These are phyloP conservation scores for Fusarium torreyae DNA, from an alignment of 2,329 filamentous ascomycete genomes.

Conservation along the genomic window DNA sequence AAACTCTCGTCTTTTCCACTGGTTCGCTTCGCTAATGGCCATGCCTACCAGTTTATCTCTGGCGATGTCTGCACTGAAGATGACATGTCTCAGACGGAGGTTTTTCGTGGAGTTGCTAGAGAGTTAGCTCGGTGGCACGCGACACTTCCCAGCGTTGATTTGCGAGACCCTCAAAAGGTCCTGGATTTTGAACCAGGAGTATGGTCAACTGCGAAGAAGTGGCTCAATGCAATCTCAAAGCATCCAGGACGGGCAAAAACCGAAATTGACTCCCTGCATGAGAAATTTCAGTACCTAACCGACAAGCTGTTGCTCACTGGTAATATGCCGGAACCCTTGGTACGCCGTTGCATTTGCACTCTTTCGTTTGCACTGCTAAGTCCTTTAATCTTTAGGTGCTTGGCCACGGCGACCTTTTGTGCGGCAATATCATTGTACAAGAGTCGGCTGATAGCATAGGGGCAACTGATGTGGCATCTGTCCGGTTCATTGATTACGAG, in stretches of 20 bases:
- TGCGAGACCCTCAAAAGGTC: neutral
- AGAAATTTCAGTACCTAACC: conserved; percentile 37
- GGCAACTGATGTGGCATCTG: conserved; percentile 19
- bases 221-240: conserved; percentile 37
- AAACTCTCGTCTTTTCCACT: conserved; percentile 36
- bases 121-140: conserved; percentile 43
- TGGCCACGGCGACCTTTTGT: conserved; percentile 44
- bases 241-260: conserved; percentile 5
- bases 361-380: neutral
- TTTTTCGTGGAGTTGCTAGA: conserved; percentile 40
- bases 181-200: conserved; percentile 33
- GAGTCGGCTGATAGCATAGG: neutral
- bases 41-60: conserved; percentile 40
- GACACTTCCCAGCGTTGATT: conserved; percentile 10
- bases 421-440: conserved; percentile 45
- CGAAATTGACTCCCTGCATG: conserved; percentile 19
- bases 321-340: conserved; percentile 32
- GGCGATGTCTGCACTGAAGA: conserved; percentile 33
- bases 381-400: conserved; percentile 26
- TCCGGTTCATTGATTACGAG: conserved; percentile 47
- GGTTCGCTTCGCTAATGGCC: conserved; percentile 42
- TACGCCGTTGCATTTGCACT: conserved; percentile 16
- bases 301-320: conserved; percentile 19
- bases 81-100: conserved; percentile 31
- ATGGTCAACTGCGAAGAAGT: conserved; percentile 45